Evolutionary conservation across 2,329 filamentous ascomycete species (phyloP).

Genomic region (Sclerotinia sclerotiorum): DNA sequence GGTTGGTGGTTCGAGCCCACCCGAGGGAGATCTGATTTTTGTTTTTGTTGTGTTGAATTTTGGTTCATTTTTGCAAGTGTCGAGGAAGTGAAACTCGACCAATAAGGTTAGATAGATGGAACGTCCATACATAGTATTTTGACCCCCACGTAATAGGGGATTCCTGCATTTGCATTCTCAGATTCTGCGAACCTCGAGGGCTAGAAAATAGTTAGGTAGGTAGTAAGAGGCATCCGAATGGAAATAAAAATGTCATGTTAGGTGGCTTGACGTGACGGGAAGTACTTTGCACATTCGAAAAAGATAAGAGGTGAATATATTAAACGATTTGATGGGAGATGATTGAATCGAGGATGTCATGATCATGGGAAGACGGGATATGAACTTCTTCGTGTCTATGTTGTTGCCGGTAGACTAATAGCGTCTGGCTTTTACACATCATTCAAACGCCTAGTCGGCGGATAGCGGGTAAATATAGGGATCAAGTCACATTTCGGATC

Average conservation of each 20-base stretch:
- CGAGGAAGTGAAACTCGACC: background rate
- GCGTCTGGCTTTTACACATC: background rate
- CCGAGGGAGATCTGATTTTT: background rate
- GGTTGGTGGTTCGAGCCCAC: constrained; percentile 16
- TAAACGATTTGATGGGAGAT: background rate
- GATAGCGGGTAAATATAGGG: too few species aligned
- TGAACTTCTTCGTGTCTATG: background rate
- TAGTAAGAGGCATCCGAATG: too few species aligned
- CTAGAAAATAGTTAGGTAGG: too few species aligned
- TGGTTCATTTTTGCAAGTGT: background rate
- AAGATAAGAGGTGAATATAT: background rate
- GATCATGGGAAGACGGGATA: background rate
- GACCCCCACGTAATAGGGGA: too few species aligned
- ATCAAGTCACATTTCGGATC: too few species aligned
- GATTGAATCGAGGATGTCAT: background rate
- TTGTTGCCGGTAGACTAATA: background rate
- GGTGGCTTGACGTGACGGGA: too few species aligned
- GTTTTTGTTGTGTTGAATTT: background rate
- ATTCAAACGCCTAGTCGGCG: background rate
- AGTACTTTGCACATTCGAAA: background rate
- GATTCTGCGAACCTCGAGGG: too few species aligned
- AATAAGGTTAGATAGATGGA: background rate
- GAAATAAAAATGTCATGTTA: too few species aligned
- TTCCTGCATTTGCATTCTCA: background rate
- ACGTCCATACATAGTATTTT: too few species aligned